Conservation (phyloP, 2,329 filamentous ascomycete genomes). For the Aspergillus sp. region DNA sequence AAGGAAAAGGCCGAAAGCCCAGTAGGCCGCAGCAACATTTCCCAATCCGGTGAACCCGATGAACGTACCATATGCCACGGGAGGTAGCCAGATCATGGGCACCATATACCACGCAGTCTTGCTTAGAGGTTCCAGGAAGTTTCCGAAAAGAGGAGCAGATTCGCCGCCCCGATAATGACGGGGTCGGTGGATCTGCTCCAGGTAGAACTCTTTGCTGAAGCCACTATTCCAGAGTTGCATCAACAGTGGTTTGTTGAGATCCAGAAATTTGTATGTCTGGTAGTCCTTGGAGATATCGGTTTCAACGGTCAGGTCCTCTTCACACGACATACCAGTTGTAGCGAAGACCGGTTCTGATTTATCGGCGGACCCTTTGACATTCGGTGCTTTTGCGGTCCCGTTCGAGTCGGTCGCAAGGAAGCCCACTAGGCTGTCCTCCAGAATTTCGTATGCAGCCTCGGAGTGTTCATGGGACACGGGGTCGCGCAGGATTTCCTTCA, state of each 20-base stretch:
- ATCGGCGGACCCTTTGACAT: conserved; percentile 27
- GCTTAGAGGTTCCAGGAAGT: conserved; percentile 96
- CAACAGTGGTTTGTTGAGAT: conserved; percentile 79
- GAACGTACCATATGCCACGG: conserved; percentile 68
- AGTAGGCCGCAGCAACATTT: conserved; percentile 56
- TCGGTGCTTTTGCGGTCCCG: conserved; percentile 35
- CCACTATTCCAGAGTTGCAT: conserved; percentile 84
- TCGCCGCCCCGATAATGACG: conserved; percentile 92
- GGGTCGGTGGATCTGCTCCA: conserved; percentile 92
- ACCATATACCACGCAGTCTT: conserved; percentile 94
- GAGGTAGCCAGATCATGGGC: conserved; percentile 81
- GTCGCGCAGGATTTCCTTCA: conserved; percentile 79
- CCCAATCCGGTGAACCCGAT: conserved; percentile 62
- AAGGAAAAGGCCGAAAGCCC: conserved; percentile 66
- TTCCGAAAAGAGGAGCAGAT: conserved; percentile 92
- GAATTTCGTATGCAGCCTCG: conserved; percentile 90
- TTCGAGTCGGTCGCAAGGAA: conserved; percentile 66
- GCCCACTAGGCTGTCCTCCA: conserved; percentile 82
- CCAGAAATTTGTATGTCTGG: conserved; percentile 89
- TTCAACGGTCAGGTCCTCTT: conserved; percentile 80
- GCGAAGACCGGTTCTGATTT: conserved; percentile 39
- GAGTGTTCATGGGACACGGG: conserved; percentile 79
- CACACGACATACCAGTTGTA: conserved; percentile 81
- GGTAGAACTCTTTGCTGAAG: conserved; percentile 93
- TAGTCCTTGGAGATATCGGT: conserved; percentile 76